Conservation (phyloP, 2,329 filamentous ascomycete genomes). For the Aspergillus sp. region DNA sequence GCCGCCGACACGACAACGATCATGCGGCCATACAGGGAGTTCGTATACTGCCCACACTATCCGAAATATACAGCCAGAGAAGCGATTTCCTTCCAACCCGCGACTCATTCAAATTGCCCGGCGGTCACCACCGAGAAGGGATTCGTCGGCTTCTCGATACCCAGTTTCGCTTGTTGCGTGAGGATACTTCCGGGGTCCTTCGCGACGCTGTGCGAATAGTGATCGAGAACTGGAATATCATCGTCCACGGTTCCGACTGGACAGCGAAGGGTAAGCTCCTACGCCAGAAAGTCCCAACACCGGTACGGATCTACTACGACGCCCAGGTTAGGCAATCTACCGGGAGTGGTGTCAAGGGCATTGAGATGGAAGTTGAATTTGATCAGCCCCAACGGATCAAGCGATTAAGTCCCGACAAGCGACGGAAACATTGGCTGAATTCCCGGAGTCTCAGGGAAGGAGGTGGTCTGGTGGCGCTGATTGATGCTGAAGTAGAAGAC, state of each 20-base stretch:
- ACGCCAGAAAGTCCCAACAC: constrained; percentile 5
- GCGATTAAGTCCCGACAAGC: background rate
- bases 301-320: constrained; percentile 6
- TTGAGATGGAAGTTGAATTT: constrained; percentile 13
- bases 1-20: constrained; percentile 13
- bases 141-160: constrained; percentile 11
- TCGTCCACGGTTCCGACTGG: constrained; percentile 7
- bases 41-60: constrained; percentile 6
- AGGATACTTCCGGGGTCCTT: constrained; percentile 13
- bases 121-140: constrained; percentile 6
- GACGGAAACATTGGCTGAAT: constrained; percentile 7
- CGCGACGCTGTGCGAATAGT: constrained; percentile 11
- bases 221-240: constrained; percentile 2
- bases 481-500: constrained; percentile 4
- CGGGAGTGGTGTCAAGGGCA: background rate
- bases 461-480: background rate
- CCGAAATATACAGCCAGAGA: constrained; percentile 4
- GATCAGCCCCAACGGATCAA: constrained; percentile 7
- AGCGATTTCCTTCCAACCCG: constrained; percentile 8
- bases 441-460: constrained; percentile 4
- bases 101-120: background rate
- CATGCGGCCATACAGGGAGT: constrained; percentile 3
- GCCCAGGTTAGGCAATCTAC: background rate
- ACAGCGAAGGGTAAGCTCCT: constrained; percentile 3
- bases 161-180: constrained; percentile 13